Evolutionary conservation across 257 asterid species (phyloP).

Genomic region (Anisodus acutangulus): DNA sequence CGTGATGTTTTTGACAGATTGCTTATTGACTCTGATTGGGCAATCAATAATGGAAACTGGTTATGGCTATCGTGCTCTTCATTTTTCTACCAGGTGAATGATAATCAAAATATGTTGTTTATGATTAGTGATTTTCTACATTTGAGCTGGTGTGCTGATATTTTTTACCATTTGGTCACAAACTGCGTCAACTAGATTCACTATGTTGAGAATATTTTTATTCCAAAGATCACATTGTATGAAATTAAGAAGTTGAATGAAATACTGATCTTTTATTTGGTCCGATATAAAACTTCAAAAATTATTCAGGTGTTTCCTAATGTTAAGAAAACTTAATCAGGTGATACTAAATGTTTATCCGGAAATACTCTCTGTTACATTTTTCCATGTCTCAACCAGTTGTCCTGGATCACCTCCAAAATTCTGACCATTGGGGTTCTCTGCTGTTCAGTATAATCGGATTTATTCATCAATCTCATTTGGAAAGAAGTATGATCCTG

Average conservation of each 20-base stretch:
- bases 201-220: not conserved
- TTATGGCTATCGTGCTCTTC: constrained; percentile 97
- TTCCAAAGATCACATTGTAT: not conserved
- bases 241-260: not conserved
- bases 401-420: not conserved
- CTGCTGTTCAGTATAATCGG: constrained; percentile 68
- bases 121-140: not conserved
- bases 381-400: constrained; percentile 15
- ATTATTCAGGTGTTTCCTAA: not conserved
- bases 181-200: not conserved
- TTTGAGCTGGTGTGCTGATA: not conserved
- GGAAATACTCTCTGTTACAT: constrained; percentile 1
- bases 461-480: constrained; percentile 90
- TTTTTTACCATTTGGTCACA: not conserved
- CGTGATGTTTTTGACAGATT: constrained; percentile 93
- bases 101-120: constrained; percentile 28
- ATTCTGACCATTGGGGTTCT: not conserved
- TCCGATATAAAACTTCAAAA: not conserved
- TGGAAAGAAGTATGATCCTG: constrained; percentile 91
- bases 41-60: constrained; percentile 96
- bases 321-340: not conserved
- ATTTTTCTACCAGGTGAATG: constrained; percentile 84
- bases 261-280: not conserved
- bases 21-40: constrained; percentile 96
- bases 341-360: not conserved